These are phyloP conservation scores for Starmerella khaoyaiensis DNA, from an alignment of 805 yeast genomes.

Conservation along the genomic window DNA sequence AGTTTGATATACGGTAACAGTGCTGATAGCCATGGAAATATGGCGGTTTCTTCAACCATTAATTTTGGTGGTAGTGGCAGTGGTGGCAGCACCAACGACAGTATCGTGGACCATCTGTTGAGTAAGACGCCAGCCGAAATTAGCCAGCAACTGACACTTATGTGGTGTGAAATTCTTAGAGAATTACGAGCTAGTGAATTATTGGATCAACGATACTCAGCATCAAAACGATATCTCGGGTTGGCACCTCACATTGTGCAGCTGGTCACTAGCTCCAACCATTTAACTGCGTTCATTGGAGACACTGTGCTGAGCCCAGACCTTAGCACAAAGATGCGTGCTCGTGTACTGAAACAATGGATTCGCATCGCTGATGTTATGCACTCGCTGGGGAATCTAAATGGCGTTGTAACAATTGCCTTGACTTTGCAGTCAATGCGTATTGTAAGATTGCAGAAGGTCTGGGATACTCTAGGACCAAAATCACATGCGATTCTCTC, in stretches of 20 bases:
- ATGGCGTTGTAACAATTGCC: conserved; percentile 26
- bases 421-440: conserved; percentile 28
- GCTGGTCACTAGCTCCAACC: conserved; percentile 26
- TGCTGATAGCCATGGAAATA: not conserved
- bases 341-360: conserved; percentile 29
- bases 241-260: conserved; percentile 26
- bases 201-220: conserved; percentile 27
- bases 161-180: conserved; percentile 26
- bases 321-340: conserved; percentile 24
- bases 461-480: conserved; percentile 27
- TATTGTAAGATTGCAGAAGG: conserved; percentile 26
- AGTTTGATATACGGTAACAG: not conserved
- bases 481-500: conserved; percentile 22
- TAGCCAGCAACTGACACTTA: conserved; percentile 28
- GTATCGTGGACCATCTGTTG: conserved; percentile 6
- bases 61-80: not conserved
- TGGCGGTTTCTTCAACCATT: not conserved
- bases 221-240: conserved; percentile 23
- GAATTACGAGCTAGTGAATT: conserved; percentile 26
- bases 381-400: conserved; percentile 25
- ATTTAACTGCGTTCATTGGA: conserved; percentile 29
- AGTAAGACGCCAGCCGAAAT: conserved; percentile 19
- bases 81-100: not conserved
- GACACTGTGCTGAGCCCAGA: conserved; percentile 26
- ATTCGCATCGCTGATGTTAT: conserved; percentile 28